Conservation (phyloP, 306 rosid genomes). For the Cucumis cinereus region DNA sequence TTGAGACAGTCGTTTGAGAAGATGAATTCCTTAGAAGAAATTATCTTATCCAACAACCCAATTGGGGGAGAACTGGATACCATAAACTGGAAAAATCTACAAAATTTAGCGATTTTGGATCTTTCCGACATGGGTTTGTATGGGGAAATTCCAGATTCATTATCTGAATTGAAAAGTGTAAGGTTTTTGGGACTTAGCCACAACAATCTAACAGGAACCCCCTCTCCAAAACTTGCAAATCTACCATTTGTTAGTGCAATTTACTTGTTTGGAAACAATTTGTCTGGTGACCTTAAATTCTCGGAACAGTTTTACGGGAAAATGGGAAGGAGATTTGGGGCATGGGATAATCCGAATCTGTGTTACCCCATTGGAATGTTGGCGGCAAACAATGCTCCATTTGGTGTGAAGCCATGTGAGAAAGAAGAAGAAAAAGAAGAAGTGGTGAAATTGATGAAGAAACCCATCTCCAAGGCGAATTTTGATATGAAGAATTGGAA, state of each 20-base stretch:
- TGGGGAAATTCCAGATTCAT: conserved; percentile 76
- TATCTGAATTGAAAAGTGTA: conserved; percentile 46
- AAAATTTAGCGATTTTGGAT: conserved; percentile 55
- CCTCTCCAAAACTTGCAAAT: conserved; percentile 50
- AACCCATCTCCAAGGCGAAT: conserved; percentile 19
- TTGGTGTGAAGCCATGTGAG: conserved; percentile 72
- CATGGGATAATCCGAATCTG: conserved; percentile 68
- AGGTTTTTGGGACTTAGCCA: conserved; percentile 71
- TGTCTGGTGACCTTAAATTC: conserved; percentile 59
- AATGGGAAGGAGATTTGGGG: conserved; percentile 83
- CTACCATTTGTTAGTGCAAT: conserved; percentile 60
- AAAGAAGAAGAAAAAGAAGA: conserved; percentile 12
- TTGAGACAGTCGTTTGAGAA: conserved; percentile 40
- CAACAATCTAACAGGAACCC: conserved; percentile 59
- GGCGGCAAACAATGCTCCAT: conserved; percentile 34
- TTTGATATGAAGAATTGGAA: conserved; percentile 17
- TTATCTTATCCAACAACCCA: conserved; percentile 70
- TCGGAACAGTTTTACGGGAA: conserved; percentile 42
- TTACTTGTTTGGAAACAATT: conserved; percentile 65
- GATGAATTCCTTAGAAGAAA: conserved; percentile 44
- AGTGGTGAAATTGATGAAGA: conserved; percentile 29
- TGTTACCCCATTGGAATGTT: conserved; percentile 39
- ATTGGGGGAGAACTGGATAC: conserved; percentile 48
- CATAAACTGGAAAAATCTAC: conserved; percentile 47
- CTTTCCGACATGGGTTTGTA: conserved; percentile 47